Evolutionary conservation across 805 yeast species (phyloP), one percentile per base, ranked within the genome.

Genomic region (Candida tammaniensis): DNA sequence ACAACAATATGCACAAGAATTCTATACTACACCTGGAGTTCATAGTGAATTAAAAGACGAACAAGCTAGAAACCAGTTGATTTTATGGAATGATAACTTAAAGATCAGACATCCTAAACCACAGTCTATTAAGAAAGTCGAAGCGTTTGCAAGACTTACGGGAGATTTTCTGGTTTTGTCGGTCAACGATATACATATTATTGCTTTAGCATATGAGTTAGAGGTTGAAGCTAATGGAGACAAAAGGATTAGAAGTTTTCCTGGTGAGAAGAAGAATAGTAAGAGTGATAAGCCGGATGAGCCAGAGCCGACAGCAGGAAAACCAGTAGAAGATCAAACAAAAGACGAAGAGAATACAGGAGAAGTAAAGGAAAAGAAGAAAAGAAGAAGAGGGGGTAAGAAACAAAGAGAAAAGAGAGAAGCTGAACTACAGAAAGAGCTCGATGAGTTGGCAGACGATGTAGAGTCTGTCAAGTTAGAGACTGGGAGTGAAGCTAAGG

Each of bases 111-210:
- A 89, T 47, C 98, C 99, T 3, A 75, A 69, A 36, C 64, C 75
- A 5, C 78, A 61, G 22, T 73, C 72, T 23, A 73, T 91, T 24
- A 75, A 75, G 40, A 74, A 72, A 40, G 95, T 88, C 7, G 64
- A 74, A 5, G 78, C 73, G 4, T 91, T 93, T 62, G 82, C 98
- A 9, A 82, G 75, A 50, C 64, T 83, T 31, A 89, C 98, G 1
- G 99, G 99, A 55, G 99, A 93, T 65, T 84, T 70, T 45, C 65
- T 84, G 4, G 98, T 91, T 4, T 70, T 93, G 37, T 86, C 96
- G 46, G 75, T 80, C 24, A 89, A 94, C 44, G 99, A 93, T 82
- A 66, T 93, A 23, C 96, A 89, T 52, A 82, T 93, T 37, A 71
- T 94, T 40, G 98, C 99, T 0, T 70, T 93, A 47, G 78, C 96